These are phyloP conservation scores for Nepenthes gracilis DNA, from an alignment of 148 eudicot genomes.

Conservation along the genomic window DNA sequence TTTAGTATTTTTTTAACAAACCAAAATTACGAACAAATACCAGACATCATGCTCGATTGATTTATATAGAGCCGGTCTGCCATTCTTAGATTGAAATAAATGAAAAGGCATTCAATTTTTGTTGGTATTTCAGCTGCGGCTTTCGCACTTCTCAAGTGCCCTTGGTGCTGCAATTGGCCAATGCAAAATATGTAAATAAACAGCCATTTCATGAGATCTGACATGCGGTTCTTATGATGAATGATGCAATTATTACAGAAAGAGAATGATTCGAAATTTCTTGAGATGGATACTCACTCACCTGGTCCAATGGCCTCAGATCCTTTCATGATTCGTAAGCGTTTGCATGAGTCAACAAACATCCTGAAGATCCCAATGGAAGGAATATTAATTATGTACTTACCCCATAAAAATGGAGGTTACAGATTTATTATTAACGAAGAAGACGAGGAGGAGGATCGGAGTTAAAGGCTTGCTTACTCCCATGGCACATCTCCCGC, in stretches of 20 bases:
- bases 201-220: neutral
- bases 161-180: slow-evolving; percentile 40
- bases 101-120: neutral
- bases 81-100: neutral
- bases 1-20: too few species aligned
- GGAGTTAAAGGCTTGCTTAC: slow-evolving; percentile 15
- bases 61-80: neutral
- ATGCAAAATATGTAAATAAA: neutral
- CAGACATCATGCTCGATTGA: neutral
- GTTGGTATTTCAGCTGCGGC: slow-evolving; percentile 23
- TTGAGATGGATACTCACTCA: slow-evolving; percentile 3
- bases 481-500: slow-evolving; percentile 56
- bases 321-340: slow-evolving; percentile 55
- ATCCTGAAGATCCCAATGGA: slow-evolving; percentile 18
- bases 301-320: slow-evolving; percentile 61
- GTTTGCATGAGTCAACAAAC: slow-evolving; percentile 52
- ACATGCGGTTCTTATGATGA: neutral
- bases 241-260: neutral
- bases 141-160: slow-evolving; percentile 58
- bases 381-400: neutral
- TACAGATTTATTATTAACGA: neutral
- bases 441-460: neutral
- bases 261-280: neutral
- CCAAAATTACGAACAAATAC: too few species aligned
- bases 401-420: neutral